phyloP scores from a whole-genome alignment of 441 rosid species.

The Syzygium malaccense region DNA sequence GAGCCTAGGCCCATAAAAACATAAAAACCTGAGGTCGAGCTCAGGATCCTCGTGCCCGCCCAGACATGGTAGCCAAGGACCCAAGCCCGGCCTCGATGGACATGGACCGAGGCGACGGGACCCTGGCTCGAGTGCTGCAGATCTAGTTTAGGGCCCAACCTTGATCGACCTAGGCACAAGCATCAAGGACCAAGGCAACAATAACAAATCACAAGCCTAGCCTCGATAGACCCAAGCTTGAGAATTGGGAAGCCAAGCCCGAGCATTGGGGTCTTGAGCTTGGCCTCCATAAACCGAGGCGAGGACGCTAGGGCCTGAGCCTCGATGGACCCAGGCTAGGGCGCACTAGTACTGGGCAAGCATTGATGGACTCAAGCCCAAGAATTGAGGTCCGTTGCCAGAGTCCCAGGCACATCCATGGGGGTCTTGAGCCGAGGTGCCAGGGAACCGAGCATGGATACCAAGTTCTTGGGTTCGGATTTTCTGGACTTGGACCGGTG shows the following conservation, averaged over 20 bases:
- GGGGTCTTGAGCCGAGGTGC: rapidly evolving
- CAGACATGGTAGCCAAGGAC: background rate
- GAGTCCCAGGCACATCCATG: rapidly evolving
- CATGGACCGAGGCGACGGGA: no score
- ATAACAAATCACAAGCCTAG: rapidly evolving
- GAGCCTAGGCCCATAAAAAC: rapidly evolving
- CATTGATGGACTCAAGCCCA: background rate
- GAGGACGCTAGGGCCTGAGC: background rate
- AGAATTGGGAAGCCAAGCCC: rapidly evolving
- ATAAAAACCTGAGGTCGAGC: rapidly evolving
- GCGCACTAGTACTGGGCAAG: background rate
- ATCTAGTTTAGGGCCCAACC: rapidly evolving
- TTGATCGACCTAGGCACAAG: background rate
- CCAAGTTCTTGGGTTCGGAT: rapidly evolving
- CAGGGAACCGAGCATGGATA: background rate
- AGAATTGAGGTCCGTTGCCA: background rate
- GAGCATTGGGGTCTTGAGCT: rapidly evolving
- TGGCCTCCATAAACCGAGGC: background rate
- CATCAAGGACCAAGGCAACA: rapidly evolving
- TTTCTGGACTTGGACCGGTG: rapidly evolving
- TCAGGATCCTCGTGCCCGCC: no score
- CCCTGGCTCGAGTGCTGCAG: rapidly evolving
- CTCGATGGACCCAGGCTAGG: background rate
- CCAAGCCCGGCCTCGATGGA: background rate
- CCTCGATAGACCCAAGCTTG: background rate